Evolutionary conservation across 441 rosid species (phyloP), one percentile per base, ranked within the genome.

Genomic region (California macrophylla): DNA sequence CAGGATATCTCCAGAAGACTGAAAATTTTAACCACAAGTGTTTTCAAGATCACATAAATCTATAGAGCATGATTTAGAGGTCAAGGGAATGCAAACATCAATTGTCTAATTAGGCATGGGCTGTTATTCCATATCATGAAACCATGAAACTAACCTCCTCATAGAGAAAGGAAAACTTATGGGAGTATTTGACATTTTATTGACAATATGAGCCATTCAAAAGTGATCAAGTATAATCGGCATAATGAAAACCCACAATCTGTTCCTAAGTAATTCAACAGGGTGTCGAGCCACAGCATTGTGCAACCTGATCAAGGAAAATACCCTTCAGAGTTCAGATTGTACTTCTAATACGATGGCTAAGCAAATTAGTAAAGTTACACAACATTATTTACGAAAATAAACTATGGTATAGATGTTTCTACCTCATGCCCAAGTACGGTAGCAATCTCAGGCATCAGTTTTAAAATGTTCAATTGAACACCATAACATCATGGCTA

Each of bases 391-490:
- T 50, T 9, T n/a, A n/a, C n/a, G n/a, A n/a, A n/a, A 20, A 50
- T 18, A n/a, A n/a, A 50, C 2, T 16, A 50, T 50, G 58, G 13
- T 45, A n/a, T 21, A 23, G 26, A 56, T 21, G 40, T 25, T 9
- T 9, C 60, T 79, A 91, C 98, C 96, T 94, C 97, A 69, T 91
- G 97, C 0, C 88, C 93, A 18, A 94, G 75, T 50, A 94, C 81
- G 30, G 98, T 89, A 25, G 97, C 98, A 69, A 94, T 81, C 89
- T 94, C 98, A 0, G n/a, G 85, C 92, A 86, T 94, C 91, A 30
- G 81, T 84, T 75, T 63, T 84, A 68, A 94, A 91, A 76, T 82
- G 88, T 91, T 70, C n/a, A 94, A 81, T n/a, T n/a, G n/a, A n/a
- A n/a, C n/a, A n/a, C n/a, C n/a, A n/a, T n/a, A n/a, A n/a, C n/a